These are phyloP conservation scores for Taphrina communis DNA, from an alignment of 1,139 yeast genomes.

Conservation along the genomic window DNA sequence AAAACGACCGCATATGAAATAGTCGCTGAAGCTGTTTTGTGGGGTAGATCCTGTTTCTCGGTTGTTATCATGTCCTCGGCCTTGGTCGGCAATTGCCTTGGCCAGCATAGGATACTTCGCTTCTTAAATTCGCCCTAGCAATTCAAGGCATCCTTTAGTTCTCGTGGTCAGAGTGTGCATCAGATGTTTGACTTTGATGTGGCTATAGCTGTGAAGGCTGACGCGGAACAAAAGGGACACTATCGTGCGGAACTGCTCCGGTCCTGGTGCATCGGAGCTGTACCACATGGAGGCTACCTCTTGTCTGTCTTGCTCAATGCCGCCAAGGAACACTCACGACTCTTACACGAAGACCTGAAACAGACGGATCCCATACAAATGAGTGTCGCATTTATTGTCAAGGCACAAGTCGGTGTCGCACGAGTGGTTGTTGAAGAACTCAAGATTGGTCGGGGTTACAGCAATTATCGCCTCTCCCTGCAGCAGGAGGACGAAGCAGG, in stretches of 20 bases:
- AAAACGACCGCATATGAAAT: background rate
- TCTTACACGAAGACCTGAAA: constrained; percentile 11
- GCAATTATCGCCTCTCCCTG: constrained; percentile 28
- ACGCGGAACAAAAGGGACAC: background rate
- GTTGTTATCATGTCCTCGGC: background rate
- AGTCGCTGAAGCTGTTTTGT: background rate
- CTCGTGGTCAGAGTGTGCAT: no score
- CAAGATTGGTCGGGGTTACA: constrained; percentile 37
- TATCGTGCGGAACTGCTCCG: constrained; percentile 11
- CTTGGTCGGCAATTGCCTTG: background rate
- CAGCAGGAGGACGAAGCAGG: constrained; percentile 33
- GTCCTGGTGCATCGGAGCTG: constrained; percentile 36
- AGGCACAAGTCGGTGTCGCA: constrained; percentile 30
- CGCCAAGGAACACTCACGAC: constrained; percentile 17
- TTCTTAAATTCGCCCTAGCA: no score
- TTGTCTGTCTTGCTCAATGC: constrained; percentile 39
- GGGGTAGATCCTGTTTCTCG: no score
- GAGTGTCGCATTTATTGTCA: constrained; percentile 26
- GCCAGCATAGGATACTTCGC: background rate
- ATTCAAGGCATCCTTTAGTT: no score
- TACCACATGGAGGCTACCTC: constrained; percentile 39
- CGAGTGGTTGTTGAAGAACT: constrained; percentile 29
- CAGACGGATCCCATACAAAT: constrained; percentile 38
- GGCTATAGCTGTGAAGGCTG: constrained; percentile 18
- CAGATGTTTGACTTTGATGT: constrained; percentile 23